Conservation (phyloP, 2,329 filamentous ascomycete genomes). For the Cylindrodendrum hubeiense region DNA sequence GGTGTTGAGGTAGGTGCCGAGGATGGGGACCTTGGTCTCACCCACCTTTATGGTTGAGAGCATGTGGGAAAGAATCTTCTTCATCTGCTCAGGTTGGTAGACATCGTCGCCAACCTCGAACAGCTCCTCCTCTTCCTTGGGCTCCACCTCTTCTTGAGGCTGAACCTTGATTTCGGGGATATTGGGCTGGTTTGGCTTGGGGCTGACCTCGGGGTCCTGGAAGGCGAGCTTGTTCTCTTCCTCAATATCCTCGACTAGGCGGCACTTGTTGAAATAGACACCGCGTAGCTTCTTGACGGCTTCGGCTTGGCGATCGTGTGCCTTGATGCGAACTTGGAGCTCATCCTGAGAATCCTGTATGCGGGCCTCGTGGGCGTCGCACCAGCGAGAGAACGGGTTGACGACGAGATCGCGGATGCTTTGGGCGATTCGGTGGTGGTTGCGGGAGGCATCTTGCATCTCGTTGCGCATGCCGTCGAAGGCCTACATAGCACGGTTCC, state of each 20-base stretch:
- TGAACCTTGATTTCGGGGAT: constrained; percentile 92
- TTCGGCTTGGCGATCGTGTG: constrained; percentile 92
- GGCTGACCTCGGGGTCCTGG: constrained; percentile 83
- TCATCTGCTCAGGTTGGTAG: constrained; percentile 87
- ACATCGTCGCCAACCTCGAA: constrained; percentile 92
- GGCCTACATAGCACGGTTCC: constrained; percentile 66
- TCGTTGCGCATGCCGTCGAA: constrained; percentile 93
- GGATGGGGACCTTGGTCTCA: constrained; percentile 94
- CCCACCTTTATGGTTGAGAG: constrained; percentile 87
- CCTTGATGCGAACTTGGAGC: constrained; percentile 89
- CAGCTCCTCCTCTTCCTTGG: constrained; percentile 82
- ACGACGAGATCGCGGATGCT: constrained; percentile 97
- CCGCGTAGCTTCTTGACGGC: constrained; percentile 91
- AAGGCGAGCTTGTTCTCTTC: constrained; percentile 99
- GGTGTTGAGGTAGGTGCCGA: constrained; percentile 95
- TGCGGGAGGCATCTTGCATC: constrained; percentile 91
- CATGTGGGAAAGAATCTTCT: constrained; percentile 90
- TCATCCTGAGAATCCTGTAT: constrained; percentile 96
- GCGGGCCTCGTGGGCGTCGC: constrained; percentile 91
- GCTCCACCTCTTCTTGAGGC: constrained; percentile 71
- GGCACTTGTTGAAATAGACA: constrained; percentile 99
- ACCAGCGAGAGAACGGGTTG: constrained; percentile 94
- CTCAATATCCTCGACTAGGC: constrained; percentile 93
- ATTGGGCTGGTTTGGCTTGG: constrained; percentile 63
- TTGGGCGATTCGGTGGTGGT: constrained; percentile 94